These are phyloP conservation scores for Pleurotus salmoneostramineus DNA, from an alignment of 768 basidiomycete genomes.

Conservation along the genomic window DNA sequence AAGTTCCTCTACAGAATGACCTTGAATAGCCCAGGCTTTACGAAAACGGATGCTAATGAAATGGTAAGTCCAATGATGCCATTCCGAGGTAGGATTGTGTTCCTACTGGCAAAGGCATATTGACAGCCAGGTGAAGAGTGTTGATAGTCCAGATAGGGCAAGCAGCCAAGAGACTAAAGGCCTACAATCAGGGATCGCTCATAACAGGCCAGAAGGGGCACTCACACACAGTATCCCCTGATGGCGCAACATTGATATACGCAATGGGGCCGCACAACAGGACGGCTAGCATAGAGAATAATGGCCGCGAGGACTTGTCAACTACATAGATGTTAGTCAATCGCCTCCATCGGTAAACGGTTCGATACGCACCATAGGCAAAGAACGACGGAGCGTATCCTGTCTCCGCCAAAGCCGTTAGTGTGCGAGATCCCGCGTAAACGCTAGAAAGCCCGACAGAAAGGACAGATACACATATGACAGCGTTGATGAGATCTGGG, in stretches of 20 bases:
- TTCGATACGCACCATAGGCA: constrained; percentile 23
- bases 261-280: constrained; percentile 34
- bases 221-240: constrained; percentile 37
- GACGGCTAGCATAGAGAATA: constrained; percentile 34
- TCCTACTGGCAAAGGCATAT: constrained; percentile 45
- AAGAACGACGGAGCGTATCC: constrained; percentile 43
- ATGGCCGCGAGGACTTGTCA: constrained; percentile 42
- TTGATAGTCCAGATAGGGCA: constrained; percentile 43
- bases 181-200: neutral
- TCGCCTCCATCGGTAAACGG: no score
- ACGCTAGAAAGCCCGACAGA: constrained; percentile 43
- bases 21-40: constrained; percentile 37
- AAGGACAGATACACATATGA: constrained; percentile 42
- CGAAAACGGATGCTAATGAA: constrained; percentile 36
- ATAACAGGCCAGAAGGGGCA: neutral
- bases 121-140: constrained; percentile 41
- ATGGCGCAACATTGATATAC: constrained; percentile 31
- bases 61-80: neutral
- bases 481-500: constrained; percentile 34
- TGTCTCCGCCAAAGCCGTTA: constrained; percentile 42
- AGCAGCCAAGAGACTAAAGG: constrained; percentile 36
- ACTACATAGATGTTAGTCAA: constrained; percentile 17
- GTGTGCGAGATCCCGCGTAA: constrained; percentile 40
- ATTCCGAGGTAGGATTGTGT: neutral
- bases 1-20: constrained; percentile 40